Conservation (phyloP, 768 basidiomycete species). For the Mycena sanguinolenta region DNA sequence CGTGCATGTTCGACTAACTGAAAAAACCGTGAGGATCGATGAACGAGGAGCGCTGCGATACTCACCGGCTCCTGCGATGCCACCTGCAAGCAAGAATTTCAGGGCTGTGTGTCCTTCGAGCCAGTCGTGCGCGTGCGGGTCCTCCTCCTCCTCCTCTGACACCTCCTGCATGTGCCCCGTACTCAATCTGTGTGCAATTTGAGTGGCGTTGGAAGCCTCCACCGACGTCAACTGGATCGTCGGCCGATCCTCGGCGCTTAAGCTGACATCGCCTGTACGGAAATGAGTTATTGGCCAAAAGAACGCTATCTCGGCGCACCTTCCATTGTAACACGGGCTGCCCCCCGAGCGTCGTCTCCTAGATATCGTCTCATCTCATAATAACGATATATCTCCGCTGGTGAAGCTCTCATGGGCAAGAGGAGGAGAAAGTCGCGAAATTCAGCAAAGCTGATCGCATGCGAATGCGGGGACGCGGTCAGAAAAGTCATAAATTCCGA, state of each 20-base stretch:
- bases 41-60: constrained; percentile 27
- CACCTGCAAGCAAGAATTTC: constrained; percentile 94
- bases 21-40: constrained; percentile 39
- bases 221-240: constrained; percentile 47
- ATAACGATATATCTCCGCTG: constrained; percentile 88
- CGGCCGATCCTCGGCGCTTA: constrained; percentile 82
- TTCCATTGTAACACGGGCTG: constrained; percentile 90
- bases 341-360: constrained; percentile 82
- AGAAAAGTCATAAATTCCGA: constrained; percentile 86
- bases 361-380: constrained; percentile 78
- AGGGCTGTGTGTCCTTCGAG: constrained; percentile 81
- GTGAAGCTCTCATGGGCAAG: constrained; percentile 83
- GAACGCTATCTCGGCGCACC: constrained; percentile 58
- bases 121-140: constrained; percentile 68
- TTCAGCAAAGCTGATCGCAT: constrained; percentile 81
- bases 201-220: constrained; percentile 35
- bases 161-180: constrained; percentile 48
- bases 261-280: constrained; percentile 77
- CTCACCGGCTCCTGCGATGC: constrained; percentile 93
- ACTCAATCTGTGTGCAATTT: constrained; percentile 56
- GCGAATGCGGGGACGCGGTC: constrained; percentile 77
- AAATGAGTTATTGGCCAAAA: constrained; percentile 17
- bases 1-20: constrained; percentile 96
- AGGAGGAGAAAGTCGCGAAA: constrained; percentile 93
- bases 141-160: constrained; percentile 66